These are phyloP conservation scores for Plenodomus tracheiphilus DNA, from an alignment of 2,329 filamentous ascomycete species.

Conservation along the genomic window DNA sequence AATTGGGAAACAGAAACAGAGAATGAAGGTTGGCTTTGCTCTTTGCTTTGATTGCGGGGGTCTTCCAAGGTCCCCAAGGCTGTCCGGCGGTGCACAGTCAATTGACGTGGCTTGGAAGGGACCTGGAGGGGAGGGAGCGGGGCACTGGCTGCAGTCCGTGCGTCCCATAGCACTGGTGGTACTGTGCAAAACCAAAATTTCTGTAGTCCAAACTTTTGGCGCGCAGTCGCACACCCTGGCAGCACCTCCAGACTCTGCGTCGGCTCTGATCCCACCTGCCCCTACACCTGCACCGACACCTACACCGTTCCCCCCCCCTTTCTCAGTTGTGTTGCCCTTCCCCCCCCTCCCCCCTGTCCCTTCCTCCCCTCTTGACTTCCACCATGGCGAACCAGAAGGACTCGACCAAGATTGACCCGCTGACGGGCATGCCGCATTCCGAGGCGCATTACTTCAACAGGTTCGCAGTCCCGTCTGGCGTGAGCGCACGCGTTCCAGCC, in stretches of 20 bases:
- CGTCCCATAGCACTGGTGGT: neutral
- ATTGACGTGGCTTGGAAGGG: neutral
- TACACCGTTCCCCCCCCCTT: neutral
- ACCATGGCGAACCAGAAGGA: conserved; percentile 34
- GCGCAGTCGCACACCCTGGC: neutral
- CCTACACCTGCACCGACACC: neutral
- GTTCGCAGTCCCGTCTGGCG: conserved; percentile 53
- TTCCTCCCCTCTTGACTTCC: conserved; percentile 3
- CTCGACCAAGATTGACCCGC: conserved; percentile 35
- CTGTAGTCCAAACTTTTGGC: conserved; percentile 19
- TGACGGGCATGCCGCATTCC: conserved; percentile 81
- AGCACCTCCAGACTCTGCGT: neutral
- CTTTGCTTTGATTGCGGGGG: no score
- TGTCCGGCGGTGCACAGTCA: no score
- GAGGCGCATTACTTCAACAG: conserved; percentile 99
- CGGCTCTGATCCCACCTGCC: no score
- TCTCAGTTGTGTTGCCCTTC: conserved; percentile 5
- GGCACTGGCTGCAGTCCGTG: conserved; percentile 5
- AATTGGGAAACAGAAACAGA: conserved; percentile 1
- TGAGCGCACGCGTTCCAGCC: no score
- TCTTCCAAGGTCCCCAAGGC: no score
- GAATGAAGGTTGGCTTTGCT: no score
- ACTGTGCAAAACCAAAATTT: conserved; percentile 33
- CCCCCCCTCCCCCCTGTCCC: conserved; percentile 4
- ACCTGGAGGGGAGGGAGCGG: conserved; percentile 7